A percentile compares a stretch with the other conserved stretches of the same genome.
phyloP scores from a whole-genome alignment of 1,139 yeast genomes.

The Saccharomycopsis crataegensis region DNA sequence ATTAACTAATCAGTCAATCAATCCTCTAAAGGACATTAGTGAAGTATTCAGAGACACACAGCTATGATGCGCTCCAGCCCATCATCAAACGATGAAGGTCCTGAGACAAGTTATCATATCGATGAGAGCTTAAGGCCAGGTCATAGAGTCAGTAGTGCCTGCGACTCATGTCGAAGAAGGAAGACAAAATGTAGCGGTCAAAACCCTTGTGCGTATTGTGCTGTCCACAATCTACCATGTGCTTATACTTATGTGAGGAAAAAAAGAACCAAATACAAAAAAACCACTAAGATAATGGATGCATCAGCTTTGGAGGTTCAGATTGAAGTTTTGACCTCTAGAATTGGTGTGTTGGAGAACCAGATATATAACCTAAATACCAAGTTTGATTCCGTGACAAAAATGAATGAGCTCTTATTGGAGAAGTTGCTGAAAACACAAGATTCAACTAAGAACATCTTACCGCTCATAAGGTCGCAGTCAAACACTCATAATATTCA shows the following conservation, averaged over 20 bases:
- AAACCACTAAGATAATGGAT: background rate
- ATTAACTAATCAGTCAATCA: too few relatives aligned
- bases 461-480: background rate
- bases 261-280: conserved; percentile 13
- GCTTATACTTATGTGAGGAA: conserved; percentile 17
- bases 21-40: too few relatives aligned
- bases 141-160: conserved; percentile 12
- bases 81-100: background rate
- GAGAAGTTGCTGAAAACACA: background rate
- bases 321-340: background rate
- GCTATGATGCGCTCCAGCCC: background rate
- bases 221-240: conserved; percentile 10
- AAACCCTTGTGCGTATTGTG: conserved; percentile 15
- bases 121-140: background rate
- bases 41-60: too few relatives aligned
- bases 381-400: background rate
- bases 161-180: conserved; percentile 17
- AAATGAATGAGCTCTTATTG: background rate
- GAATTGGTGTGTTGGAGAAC: background rate
- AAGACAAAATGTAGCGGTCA: conserved; percentile 18
- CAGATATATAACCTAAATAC: background rate
- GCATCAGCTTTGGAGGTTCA: background rate
- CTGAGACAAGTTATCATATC: background rate
- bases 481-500: background rate
- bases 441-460: too few relatives aligned